A percentile compares a stretch with the other conserved stretches of the same genome.
Evolutionary conservation across 2,329 filamentous ascomycete species (phyloP).

Genomic region (Myriosclerotinia curreyana): DNA sequence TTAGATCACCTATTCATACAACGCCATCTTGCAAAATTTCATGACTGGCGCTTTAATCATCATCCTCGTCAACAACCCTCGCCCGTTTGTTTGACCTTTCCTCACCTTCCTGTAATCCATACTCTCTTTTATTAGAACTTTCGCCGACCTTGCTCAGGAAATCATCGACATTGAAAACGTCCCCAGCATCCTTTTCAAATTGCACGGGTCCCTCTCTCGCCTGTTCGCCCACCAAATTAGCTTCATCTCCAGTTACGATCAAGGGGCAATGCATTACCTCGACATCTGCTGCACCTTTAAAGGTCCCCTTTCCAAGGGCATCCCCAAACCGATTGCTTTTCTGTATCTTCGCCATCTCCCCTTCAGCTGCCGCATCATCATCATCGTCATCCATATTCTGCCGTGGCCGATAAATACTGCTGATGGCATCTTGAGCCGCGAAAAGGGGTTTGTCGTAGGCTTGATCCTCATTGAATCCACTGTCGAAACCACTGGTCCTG

Average conservation of each 20-base stretch:
- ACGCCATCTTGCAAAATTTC: neutral
- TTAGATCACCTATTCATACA: constrained; percentile 2
- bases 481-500: constrained; percentile 84
- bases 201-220: constrained; percentile 87
- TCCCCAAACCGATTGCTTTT: constrained; percentile 78
- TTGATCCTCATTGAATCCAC: constrained; percentile 96
- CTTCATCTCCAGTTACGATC: neutral
- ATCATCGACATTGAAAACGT: constrained; percentile 92
- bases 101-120: constrained; percentile 68
- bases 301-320: constrained; percentile 82
- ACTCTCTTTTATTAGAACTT: constrained; percentile 66
- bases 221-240: constrained; percentile 41
- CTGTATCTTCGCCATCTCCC: constrained; percentile 83
- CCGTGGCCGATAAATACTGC: constrained; percentile 84
- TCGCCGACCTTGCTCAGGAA: constrained; percentile 78
- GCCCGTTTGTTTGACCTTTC: constrained; percentile 64
- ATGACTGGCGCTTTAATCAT: constrained; percentile 34
- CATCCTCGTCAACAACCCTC: constrained; percentile 73
- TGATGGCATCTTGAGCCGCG: constrained; percentile 90
- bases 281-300: constrained; percentile 79
- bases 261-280: constrained; percentile 55
- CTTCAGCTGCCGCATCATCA: constrained; percentile 74
- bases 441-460: constrained; percentile 96
- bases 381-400: constrained; percentile 72
- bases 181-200: constrained; percentile 83